A percentile compares a stretch with the other conserved stretches of the same genome.
phyloP scores from a whole-genome alignment of 805 yeast genomes.

The Debaryomyces castellii region DNA sequence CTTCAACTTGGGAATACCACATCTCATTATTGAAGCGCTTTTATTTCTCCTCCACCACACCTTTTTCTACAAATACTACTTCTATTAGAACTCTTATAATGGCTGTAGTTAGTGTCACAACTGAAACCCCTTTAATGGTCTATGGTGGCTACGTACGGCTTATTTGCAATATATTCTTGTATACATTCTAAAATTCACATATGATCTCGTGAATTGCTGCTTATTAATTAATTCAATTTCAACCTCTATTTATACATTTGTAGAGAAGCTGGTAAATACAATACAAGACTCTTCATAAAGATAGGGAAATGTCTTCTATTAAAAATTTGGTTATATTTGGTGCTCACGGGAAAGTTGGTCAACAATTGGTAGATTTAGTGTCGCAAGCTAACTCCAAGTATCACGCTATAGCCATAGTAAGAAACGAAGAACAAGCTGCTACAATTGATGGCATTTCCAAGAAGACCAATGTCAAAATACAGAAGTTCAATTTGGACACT shows the following conservation, averaged over 20 bases:
- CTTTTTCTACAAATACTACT: too few species aligned
- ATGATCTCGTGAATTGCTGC: background rate
- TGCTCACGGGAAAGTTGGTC: slow-evolving; percentile 64
- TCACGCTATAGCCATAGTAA: slow-evolving; percentile 41
- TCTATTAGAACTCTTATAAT: too few species aligned
- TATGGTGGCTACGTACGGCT: background rate
- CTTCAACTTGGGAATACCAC: too few species aligned
- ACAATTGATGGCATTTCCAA: slow-evolving; percentile 38
- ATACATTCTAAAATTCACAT: background rate
- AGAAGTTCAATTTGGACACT: slow-evolving; percentile 39
- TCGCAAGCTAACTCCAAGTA: slow-evolving; percentile 13
- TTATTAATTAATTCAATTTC: too few species aligned
- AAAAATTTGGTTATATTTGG: slow-evolving; percentile 42
- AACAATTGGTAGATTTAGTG: slow-evolving; percentile 38
- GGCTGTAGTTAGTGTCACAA: too few species aligned
- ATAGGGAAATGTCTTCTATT: background rate
- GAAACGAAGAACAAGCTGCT: slow-evolving; percentile 45
- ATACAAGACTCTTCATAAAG: too few species aligned
- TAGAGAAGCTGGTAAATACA: too few species aligned
- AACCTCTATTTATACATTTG: too few species aligned
- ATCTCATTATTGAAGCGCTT: too few species aligned
- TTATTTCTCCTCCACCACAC: too few species aligned
- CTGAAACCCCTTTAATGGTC: too few species aligned
- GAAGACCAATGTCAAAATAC: slow-evolving; percentile 25
- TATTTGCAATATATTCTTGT: background rate